These are phyloP conservation scores for Rhododendron molle DNA, from an alignment of 148 eudicot genomes.

Conservation along the genomic window DNA sequence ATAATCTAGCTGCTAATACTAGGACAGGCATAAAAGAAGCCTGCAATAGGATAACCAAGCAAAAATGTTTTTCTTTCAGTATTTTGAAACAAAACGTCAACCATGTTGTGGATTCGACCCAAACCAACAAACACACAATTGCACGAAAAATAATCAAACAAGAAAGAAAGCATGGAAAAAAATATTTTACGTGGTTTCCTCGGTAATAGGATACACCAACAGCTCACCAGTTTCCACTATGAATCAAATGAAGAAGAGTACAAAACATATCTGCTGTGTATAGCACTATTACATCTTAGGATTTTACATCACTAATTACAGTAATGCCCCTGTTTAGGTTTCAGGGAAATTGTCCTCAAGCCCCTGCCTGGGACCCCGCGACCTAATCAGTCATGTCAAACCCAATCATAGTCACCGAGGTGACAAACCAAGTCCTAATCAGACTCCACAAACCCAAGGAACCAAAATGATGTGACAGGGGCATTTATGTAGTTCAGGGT, in stretches of 20 bases:
- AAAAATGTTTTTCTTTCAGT: background rate
- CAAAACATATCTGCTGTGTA: background rate
- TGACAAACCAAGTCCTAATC: background rate
- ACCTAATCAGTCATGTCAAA: background rate
- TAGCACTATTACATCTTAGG: background rate
- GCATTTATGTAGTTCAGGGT: background rate
- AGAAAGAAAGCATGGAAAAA: background rate
- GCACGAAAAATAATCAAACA: background rate
- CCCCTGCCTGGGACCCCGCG: background rate
- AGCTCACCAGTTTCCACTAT: background rate
- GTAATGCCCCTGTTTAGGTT: background rate
- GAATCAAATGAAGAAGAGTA: background rate
- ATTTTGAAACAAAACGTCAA: background rate
- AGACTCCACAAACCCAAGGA: background rate
- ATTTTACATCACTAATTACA: background rate
- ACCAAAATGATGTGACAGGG: background rate
- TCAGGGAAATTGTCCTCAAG: background rate
- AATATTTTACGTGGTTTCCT: background rate
- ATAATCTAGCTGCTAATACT: constrained; percentile 85
- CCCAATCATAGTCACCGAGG: background rate
- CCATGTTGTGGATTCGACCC: background rate
- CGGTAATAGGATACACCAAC: background rate
- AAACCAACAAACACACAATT: background rate
- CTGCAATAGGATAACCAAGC: constrained; percentile 31
- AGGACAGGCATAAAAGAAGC: constrained; percentile 98